phyloP scores from a whole-genome alignment of 108 stramenopile genomes.

The Nitzschia sp. region DNA sequence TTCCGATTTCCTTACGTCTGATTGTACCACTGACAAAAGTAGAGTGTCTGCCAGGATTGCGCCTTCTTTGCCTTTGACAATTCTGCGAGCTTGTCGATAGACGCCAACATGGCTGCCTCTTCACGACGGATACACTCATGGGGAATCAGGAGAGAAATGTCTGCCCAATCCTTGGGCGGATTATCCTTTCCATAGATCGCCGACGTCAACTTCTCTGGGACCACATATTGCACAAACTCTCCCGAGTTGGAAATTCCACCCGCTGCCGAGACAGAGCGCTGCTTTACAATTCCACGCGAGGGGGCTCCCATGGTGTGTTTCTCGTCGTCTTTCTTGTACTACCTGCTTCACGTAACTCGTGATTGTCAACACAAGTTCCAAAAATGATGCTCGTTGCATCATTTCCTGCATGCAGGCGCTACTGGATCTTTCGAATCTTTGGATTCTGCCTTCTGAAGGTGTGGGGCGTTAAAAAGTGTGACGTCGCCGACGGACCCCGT shows the following conservation, averaged over 20 bases:
- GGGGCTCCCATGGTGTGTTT: no score
- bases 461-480: no score
- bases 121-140: constrained; percentile 45
- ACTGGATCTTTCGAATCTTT: no score
- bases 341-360: no score
- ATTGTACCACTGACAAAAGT: constrained; percentile 40
- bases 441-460: no score
- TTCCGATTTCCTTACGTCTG: constrained; percentile 7
- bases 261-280: not conserved
- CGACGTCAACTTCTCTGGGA: constrained; percentile 21
- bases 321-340: no score
- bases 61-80: constrained; percentile 1
- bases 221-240: no score
- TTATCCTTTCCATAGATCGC: constrained; percentile 13
- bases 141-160: constrained; percentile 33
- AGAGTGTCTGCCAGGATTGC: constrained; percentile 31
- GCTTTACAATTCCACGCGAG: not conserved
- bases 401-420: no score
- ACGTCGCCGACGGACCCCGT: no score
- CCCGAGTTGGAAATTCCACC: no score
- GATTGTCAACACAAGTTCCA: no score
- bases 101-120: constrained; percentile 28
- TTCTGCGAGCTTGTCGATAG: constrained; percentile 25
- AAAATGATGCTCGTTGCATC: no score
- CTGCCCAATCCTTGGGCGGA: constrained; percentile 44